A percentile compares a stretch with the other conserved stretches of the same genome.
These are phyloP conservation scores for Sarocladium brachiariae DNA, from an alignment of 2,329 filamentous ascomycete species.

Conservation along the genomic window DNA sequence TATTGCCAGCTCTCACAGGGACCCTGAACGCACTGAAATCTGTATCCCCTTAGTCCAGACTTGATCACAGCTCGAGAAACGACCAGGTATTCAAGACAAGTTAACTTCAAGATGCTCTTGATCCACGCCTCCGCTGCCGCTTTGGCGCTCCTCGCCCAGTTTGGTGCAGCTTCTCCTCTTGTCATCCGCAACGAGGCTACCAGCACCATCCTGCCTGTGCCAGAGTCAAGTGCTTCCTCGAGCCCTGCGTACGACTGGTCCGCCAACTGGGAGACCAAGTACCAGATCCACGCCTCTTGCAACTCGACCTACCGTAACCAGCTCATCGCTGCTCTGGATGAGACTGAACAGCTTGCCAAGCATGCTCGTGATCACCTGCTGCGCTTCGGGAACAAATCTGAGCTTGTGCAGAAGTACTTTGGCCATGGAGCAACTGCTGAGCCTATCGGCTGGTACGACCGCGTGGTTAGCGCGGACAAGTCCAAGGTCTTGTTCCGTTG, in stretches of 20 bases:
- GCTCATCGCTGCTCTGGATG: constrained; percentile 48
- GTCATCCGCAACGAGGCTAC: constrained; percentile 15
- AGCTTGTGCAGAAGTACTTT: constrained; percentile 61
- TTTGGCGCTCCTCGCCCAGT: constrained; percentile 19
- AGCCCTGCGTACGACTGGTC: constrained; percentile 25
- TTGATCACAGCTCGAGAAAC: too few relatives aligned
- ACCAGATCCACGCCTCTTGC: constrained; percentile 57
- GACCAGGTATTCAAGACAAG: not conserved
- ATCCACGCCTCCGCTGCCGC: constrained; percentile 11
- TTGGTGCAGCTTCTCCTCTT: constrained; percentile 22
- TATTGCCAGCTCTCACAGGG: too few relatives aligned
- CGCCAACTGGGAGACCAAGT: constrained; percentile 25
- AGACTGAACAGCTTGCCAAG: constrained; percentile 49
- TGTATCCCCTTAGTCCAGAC: not conserved
- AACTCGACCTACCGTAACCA: constrained; percentile 54
- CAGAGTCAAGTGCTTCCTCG: constrained; percentile 13
- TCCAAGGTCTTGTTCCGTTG: constrained; percentile 56
- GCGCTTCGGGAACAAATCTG: constrained; percentile 48
- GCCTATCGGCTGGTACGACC: constrained; percentile 56
- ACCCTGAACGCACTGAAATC: too few relatives aligned
- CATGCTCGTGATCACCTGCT: constrained; percentile 59
- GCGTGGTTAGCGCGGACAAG: constrained; percentile 52
- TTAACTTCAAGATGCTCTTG: constrained; percentile 12
- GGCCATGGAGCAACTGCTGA: constrained; percentile 50
- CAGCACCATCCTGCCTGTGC: constrained; percentile 15